Evolutionary conservation across 169 alveolate genomes (phyloP), one percentile per base, ranked within the genome.

Genomic region (Cryptosporidium tyzzeri): DNA sequence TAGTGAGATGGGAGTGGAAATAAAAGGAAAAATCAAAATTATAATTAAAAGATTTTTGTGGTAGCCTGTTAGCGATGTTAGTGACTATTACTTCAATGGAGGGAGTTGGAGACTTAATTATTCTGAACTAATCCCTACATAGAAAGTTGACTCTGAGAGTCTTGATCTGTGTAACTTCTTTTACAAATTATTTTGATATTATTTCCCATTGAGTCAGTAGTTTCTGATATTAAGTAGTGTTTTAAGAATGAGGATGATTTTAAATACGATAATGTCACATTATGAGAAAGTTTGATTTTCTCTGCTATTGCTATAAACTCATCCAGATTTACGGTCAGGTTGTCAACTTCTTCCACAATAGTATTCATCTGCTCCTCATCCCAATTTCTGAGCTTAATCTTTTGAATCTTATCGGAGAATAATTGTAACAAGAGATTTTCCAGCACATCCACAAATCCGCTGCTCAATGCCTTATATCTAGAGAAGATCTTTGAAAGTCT

Each of bases 371-470:
- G 65, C 8, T 80, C 89, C 29, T 80, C 89, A 12, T 35, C 73
- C 89, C 89, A 80, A 31, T 80, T 45, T 48, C 89, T 80, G 33
- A 80, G 74, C 23, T 80, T 59, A 1, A 80, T 41, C 51, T 67
- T 80, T 23, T 80, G 73, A 37, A 80, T 80, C 53, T 80, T 80
- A 26, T 80, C 89, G 12, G 89, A 59, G 16, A 80, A 80, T 16
- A 80, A n/a, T 48, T 80, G 89, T 21, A 80, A 58, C 10, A 80
- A 21, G 23, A 80, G 35, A 62, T 80, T 80, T 26, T 80, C 93
- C 62, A 95, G 86, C 37, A 95, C 95, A 71, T 95, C 95, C 73
- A 93, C 96, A 67, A 93, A 94, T 23, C 97, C 97, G 70, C 94
- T 92, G 71, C 94, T 94, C 53, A 95, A 70, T 74, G 95, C 94